Evolutionary conservation across 306 rosid genomes (phyloP), one percentile per base, ranked within the genome.

Genomic region (Pyrus pyrifolia): DNA sequence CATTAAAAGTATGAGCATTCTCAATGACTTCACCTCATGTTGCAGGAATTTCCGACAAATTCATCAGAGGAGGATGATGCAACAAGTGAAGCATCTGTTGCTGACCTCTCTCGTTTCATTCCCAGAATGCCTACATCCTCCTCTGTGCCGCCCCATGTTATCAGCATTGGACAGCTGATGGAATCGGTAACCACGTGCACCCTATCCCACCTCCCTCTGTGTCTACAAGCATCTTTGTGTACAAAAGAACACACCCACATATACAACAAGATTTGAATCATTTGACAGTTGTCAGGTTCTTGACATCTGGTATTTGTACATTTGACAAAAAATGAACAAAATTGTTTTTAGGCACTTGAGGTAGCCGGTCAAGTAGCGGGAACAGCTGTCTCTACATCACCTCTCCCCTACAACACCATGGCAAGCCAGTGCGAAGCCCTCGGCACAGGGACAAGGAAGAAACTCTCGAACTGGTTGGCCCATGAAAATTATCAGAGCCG

Each of bases 361-460:
- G 98, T 92, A 49, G 99, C 99, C 3, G 93, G 99, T 81, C 96
- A 92, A 68, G 99, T 96, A 60, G 97, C 93, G 0, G 99, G 97
- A 83, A 76, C 98, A 27, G 68, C 88, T 1, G 81, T 96, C 68
- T 91, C 98, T 49, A 85, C 91, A 46, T 90, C 96, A 2, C 97
- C 98, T 22, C 96, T 96, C 19, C 96, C 99, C n/a, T 96, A 87
- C 89, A 87, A 89, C 51, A 51, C 97, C 83, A 92, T 96, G 93
- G 89, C 97, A n/a, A 87, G 90, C 88, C 99, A 92, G 81, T 96
- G 98, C 38, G 99, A 96, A 82, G 88, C 93, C 21, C 91, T 96
- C 4, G 99, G 99, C 70, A 89, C 96, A 18, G 91, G 92, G 80
- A 85, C 96, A 61, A 85, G 99, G 81, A 92, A 89, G 83, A 96